Evolutionary conservation across 805 yeast genomes (phyloP), one percentile per base, ranked within the genome.

Genomic region (Nakazawaea molendinolei): DNA sequence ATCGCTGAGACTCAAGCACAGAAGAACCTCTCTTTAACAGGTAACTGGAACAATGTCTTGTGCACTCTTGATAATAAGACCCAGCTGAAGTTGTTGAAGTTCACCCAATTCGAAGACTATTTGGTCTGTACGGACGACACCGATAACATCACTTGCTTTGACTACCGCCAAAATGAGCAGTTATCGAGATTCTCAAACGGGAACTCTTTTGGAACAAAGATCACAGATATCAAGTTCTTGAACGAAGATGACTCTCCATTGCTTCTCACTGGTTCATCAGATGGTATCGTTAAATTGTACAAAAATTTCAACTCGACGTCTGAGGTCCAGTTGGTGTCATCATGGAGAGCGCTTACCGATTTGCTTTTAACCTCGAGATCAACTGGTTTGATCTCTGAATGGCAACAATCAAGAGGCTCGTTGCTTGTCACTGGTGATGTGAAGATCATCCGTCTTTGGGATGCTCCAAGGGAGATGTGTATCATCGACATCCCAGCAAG

Each of bases 341-440:
- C 96, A 1, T 92, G 97, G 97, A 72, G 96, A 54, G 96, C 95
- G 0, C 66, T 92, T 40, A 82, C 95, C 0, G 96, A 89, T 54
- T 67, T 90, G 51, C 60, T 86, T 13, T 65, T 86, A 18, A 80
- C 95, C 0, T 84, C 90, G 18, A 71, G 85, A 49, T 79, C 87
- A 19, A 76, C 86, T 12, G 96, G 96, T 3, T 62, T 90, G 35
- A 71, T 86, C 14, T 76, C 89, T 8, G 97, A 92, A 47, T 92
- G 98, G 98, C 97, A 90, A 56, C 98, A 92, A 52, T 81, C 92
- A 30, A 66, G 96, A 42, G 98, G 98, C 0, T 76, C 95, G 1
- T 63, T 92, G 25, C 63, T 90, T 36, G 95, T 85, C 1, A 87
- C 95, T 27, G 98, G 98, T 31, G 97, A 92, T 62, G 95, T 86